Base-by-base conservation (phyloP, 2,329 filamentous ascomycete genomes). In the Fusarium praegraminearum region DNA sequence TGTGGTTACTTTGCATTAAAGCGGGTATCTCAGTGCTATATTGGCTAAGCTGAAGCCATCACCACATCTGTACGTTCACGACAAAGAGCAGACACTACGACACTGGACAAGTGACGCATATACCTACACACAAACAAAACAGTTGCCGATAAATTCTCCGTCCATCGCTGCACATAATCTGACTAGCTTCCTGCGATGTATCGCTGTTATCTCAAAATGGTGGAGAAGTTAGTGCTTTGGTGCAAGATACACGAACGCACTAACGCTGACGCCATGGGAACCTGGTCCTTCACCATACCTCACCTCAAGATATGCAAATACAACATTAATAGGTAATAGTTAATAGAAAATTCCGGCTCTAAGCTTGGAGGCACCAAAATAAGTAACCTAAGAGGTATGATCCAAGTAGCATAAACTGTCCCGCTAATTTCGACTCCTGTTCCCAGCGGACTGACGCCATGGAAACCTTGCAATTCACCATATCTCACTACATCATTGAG, bases 251-350 rank as follows among this genome's bases (percentile, higher is more conserved):
- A 11, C 28, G 2, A 1, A 22, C 24, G 15, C 47, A 44, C 62
- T 75, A 74, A 69, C 63, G 32, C 59, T 73, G 71, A 70, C 73
- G 73, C 73, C 44, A 75, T 75, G 15, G 16, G 6, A 20, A 44
- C 28, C 24, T 18, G 28, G 33, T 8, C 68, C 67, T 66, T 56
- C 71, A 72, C 36, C 57, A 75, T 59, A 5, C 33, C 33, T 22
- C 38, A 63, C 12, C 28, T 30, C 28, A 30, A 30, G 28, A 30
- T 30, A 30, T 12, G 7, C 20, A 22, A 22, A 22, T 22, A 26
- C 7, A 26, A 26, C 24, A 26, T 26, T 26, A 4, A 26, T 26
- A 26, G 24, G 24, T 26, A 26, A 4, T 5, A 26, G 24, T 7
- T 26, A 7, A 30, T 10, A 30, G 28, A 30, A 30, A 30, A 30